Conservation (phyloP, 345 rosid genomes). For the Eucalyptus pumila region DNA sequence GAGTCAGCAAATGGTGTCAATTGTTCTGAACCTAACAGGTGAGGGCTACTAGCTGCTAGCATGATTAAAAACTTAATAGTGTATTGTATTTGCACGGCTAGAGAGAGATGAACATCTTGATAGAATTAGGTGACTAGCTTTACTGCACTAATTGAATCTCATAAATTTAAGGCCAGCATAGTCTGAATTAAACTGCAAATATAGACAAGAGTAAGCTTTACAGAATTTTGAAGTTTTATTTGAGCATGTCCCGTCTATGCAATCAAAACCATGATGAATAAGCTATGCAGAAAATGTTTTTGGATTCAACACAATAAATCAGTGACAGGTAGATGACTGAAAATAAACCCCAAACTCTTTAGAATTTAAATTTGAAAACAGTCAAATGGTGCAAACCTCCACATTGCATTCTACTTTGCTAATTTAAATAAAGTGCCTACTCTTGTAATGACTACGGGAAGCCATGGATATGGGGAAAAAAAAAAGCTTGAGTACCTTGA, state of each 20-base stretch:
- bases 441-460: background rate
- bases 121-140: background rate
- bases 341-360: background rate
- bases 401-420: background rate
- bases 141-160: background rate
- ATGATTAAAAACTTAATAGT: background rate
- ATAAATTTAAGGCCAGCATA: background rate
- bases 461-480: background rate
- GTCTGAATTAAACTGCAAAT: background rate
- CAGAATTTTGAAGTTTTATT: background rate
- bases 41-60: background rate
- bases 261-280: background rate
- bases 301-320: background rate
- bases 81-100: background rate
- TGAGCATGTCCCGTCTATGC: background rate
- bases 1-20: background rate
- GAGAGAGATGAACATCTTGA: background rate
- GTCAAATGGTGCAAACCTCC: background rate
- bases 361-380: background rate
- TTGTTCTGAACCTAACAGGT: background rate
- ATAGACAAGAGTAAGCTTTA: background rate
- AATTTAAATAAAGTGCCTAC: background rate
- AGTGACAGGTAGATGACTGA: background rate
- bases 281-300: background rate
- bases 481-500: constrained; percentile 31